A percentile compares a stretch with the other conserved stretches of the same genome.
Evolutionary conservation across 2,329 filamentous ascomycete species (phyloP).

Genomic region (Trichoderma polysporum): DNA sequence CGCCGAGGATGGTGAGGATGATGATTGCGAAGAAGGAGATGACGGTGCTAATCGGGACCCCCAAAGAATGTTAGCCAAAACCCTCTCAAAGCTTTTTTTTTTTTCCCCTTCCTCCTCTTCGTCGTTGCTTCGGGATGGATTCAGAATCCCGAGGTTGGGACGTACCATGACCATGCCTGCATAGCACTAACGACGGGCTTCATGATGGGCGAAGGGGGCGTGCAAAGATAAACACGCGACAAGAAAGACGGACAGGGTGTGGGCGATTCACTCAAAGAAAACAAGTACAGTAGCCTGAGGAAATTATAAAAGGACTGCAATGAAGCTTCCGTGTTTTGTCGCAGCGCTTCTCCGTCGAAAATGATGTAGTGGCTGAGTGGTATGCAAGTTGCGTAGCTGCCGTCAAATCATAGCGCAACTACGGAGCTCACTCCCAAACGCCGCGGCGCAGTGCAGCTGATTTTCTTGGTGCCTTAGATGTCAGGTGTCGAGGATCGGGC

Average conservation of each 20-base stretch:
- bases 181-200: conserved; percentile 90
- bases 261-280: neutral
- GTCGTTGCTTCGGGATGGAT: neutral
- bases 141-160: conserved; percentile 20
- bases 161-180: conserved; percentile 94
- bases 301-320: neutral
- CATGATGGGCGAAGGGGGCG: conserved; percentile 58
- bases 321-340: neutral
- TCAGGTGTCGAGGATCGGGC: neutral
- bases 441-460: neutral
- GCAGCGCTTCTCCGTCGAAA: too few species aligned
- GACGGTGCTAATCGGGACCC: conserved; percentile 60
- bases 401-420: neutral
- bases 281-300: neutral
- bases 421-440: neutral
- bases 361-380: neutral
- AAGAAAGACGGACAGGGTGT: neutral
- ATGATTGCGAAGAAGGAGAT: conserved; percentile 65
- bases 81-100: neutral
- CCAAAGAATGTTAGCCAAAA: neutral
- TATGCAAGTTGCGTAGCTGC: neutral
- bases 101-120: neutral
- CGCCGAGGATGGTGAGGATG: conserved; percentile 62
- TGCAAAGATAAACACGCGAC: neutral
- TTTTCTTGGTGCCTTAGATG: neutral